Percentiles rank a stretch among this genome's conserved stretches.
These are phyloP conservation scores for Eucommia ulmoides DNA, from an alignment of 257 asterid species.

Conservation along the genomic window DNA sequence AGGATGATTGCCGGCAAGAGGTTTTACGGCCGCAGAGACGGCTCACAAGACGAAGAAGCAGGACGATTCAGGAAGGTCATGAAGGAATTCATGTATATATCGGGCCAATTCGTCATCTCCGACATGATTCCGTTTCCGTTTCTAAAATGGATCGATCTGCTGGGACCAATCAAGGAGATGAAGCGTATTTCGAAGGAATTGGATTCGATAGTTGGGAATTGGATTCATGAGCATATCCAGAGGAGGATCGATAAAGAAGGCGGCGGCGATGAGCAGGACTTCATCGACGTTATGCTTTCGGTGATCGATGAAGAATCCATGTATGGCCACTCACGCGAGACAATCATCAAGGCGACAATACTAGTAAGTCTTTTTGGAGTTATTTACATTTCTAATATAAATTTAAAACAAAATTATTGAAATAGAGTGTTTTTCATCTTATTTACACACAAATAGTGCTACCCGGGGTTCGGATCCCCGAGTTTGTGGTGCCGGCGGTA, in stretches of 20 bases:
- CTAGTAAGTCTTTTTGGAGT: conserved; percentile 15
- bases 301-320: conserved; percentile 17
- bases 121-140: conserved; percentile 27
- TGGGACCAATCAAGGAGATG: conserved; percentile 30
- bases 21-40: conserved; percentile 2
- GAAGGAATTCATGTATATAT: conserved; percentile 23
- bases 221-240: conserved; percentile 29
- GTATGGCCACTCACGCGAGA: conserved; percentile 21
- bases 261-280: conserved; percentile 19
- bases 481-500: no score
- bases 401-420: no score
- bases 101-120: conserved; percentile 20
- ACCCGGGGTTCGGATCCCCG: no score
- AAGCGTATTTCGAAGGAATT: conserved; percentile 23
- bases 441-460: no score
- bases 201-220: conserved; percentile 16
- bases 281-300: conserved; percentile 47
- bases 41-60: conserved; percentile 7
- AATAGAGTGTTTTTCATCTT: no score
- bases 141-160: conserved; percentile 33
- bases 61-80: conserved; percentile 11
- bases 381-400: neutral
- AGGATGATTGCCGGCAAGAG: conserved; percentile 35
- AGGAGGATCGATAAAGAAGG: neutral
- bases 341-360: conserved; percentile 37